phyloP scores from a whole-genome alignment of 768 basidiomycete genomes.

The Podaxis carcinomalis region DNA sequence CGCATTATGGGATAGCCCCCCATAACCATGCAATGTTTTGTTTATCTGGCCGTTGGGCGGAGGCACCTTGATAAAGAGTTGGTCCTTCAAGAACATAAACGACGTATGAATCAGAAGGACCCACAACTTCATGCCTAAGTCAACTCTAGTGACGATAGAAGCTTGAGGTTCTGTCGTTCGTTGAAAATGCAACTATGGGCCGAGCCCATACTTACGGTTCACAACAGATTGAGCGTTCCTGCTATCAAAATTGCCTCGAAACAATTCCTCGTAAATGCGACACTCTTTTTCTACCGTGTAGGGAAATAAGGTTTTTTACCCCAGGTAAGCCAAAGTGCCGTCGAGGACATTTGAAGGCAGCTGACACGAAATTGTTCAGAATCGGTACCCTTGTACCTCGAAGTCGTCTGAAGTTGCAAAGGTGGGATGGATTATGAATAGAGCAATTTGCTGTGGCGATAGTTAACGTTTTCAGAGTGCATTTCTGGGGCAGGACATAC shows the following conservation, averaged over 20 bases:
- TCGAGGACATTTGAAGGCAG: constrained; percentile 54
- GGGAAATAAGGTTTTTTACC: too few species aligned
- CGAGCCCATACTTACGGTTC: not conserved
- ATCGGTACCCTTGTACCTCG: constrained; percentile 14
- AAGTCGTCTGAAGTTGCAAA: constrained; percentile 3
- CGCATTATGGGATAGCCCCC: not conserved
- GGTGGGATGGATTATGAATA: constrained; percentile 20
- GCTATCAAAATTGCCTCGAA: not conserved
- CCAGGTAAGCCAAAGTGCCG: constrained; percentile 47
- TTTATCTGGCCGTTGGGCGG: not conserved
- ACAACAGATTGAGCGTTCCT: not conserved
- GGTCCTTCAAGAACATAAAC: not conserved
- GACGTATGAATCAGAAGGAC: not conserved
- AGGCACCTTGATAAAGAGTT: not conserved
- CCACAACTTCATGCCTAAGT: constrained; percentile 1
- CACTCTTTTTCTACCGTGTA: not conserved
- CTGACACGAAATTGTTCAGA: constrained; percentile 31
- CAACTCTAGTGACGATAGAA: constrained; percentile 4
- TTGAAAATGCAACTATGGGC: not conserved
- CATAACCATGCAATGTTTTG: too few species aligned
- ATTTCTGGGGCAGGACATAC: constrained; percentile 25
- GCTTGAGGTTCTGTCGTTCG: not conserved
- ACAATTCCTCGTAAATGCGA: not conserved
- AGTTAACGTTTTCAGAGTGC: constrained; percentile 1
- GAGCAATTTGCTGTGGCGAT: constrained; percentile 19